phyloP scores from a whole-genome alignment of 2,329 filamentous ascomycete genomes.

The Colletotrichum lupini region DNA sequence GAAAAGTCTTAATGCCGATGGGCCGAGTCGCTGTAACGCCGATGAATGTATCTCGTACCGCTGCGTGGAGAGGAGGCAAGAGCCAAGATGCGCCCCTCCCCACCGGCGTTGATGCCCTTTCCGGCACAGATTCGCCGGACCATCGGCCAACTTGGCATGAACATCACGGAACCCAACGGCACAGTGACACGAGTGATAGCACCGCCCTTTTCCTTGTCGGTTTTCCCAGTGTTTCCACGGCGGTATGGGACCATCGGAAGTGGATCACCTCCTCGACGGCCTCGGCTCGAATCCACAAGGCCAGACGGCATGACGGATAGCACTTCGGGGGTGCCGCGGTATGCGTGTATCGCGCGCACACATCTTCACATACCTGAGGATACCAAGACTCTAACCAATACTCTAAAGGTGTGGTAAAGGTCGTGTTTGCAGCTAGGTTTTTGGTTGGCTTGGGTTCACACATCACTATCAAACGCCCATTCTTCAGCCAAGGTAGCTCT shows the following conservation, averaged over 20 bases:
- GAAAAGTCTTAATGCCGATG: slow-evolving; percentile 19
- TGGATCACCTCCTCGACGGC: slow-evolving; percentile 7
- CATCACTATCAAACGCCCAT: neutral
- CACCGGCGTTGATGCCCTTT: slow-evolving; percentile 19
- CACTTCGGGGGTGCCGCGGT: neutral
- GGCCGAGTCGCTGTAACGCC: slow-evolving; percentile 21
- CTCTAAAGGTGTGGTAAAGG: too few species aligned
- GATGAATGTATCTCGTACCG: slow-evolving; percentile 3
- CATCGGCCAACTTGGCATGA: neutral
- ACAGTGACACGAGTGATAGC: too few species aligned
- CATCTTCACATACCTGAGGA: too few species aligned
- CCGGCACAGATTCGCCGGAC: neutral
- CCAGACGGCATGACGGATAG: too few species aligned
- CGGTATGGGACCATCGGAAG: neutral
- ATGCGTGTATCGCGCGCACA: neutral
- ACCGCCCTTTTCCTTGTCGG: neutral
- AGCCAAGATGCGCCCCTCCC: neutral
- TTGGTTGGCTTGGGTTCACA: neutral
- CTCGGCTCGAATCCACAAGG: slow-evolving; percentile 6
- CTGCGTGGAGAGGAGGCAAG: neutral
- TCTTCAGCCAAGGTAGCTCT: neutral
- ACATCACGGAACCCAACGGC: neutral
- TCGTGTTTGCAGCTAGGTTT: neutral
- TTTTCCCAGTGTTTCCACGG: neutral
- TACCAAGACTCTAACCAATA: too few species aligned